Evolutionary conservation across 1,139 yeast species (phyloP).

Genomic region (Blastobotrys persicus): DNA sequence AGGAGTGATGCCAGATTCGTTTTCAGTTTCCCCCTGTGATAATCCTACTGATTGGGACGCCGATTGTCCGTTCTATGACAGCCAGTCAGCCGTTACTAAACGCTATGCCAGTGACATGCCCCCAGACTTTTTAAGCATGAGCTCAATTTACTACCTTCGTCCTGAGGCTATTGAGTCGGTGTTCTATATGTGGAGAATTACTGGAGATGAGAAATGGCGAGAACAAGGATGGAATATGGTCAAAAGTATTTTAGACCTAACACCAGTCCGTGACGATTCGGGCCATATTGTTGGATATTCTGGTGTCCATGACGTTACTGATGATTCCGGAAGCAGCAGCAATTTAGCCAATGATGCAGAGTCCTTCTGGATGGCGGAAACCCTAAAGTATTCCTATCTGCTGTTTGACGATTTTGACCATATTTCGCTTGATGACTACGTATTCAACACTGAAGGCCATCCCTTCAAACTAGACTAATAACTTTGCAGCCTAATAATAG

Average conservation of each 20-base stretch:
- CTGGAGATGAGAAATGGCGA: constrained; percentile 71
- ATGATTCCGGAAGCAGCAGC: constrained; percentile 32
- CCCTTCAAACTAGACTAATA: constrained; percentile 47
- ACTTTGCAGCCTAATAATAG: background rate
- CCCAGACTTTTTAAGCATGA: constrained; percentile 37
- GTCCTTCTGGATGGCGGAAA: constrained; percentile 91
- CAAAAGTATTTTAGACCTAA: constrained; percentile 44
- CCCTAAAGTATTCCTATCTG: constrained; percentile 81
- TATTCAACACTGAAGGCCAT: constrained; percentile 80
- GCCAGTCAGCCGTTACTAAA: constrained; percentile 6
- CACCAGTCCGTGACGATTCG: constrained; percentile 37
- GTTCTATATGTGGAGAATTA: constrained; percentile 67
- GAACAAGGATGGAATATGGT: constrained; percentile 68
- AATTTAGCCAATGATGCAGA: constrained; percentile 47
- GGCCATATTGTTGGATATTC: constrained; percentile 45
- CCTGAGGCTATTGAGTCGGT: constrained; percentile 79
- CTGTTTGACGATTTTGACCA: constrained; percentile 64
- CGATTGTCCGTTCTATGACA: constrained; percentile 41
- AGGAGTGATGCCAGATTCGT: constrained; percentile 47
- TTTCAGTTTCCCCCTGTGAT: constrained; percentile 41
- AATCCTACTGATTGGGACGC: constrained; percentile 18
- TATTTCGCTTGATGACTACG: constrained; percentile 64
- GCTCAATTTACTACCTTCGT: constrained; percentile 57
- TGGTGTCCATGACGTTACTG: constrained; percentile 54
- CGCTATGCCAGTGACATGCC: constrained; percentile 36